Evolutionary conservation across 768 basidiomycete genomes (phyloP).

Genomic region (Dacryopinax spathularia): DNA sequence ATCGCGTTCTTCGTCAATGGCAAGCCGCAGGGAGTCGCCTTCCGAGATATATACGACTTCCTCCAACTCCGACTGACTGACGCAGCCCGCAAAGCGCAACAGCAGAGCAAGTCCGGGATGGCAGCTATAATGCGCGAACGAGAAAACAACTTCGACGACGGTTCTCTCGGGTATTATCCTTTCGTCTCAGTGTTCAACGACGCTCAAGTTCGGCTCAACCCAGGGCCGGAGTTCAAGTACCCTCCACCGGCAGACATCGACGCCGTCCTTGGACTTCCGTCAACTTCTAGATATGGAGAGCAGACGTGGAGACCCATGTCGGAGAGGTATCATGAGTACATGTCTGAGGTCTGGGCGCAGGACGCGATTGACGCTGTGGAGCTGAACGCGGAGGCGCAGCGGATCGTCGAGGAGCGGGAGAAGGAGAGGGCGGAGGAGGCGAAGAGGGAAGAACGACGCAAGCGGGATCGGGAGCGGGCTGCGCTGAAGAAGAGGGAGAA

Average conservation of each 20-base stretch:
- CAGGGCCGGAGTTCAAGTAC: conserved; percentile 74
- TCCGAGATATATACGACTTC: conserved; percentile 79
- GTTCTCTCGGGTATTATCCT: conserved; percentile 88
- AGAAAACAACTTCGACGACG: conserved; percentile 85
- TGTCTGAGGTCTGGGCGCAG: conserved; percentile 63
- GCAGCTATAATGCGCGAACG: conserved; percentile 15
- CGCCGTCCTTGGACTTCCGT: conserved; percentile 31
- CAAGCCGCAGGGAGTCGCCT: conserved; percentile 66
- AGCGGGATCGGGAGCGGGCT: neutral
- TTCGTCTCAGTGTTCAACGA: conserved; percentile 88
- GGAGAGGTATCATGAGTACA: conserved; percentile 76
- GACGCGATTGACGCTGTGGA: conserved; percentile 67
- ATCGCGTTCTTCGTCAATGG: conserved; percentile 92
- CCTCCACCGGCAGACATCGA: conserved; percentile 72
- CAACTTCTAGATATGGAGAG: conserved; percentile 15
- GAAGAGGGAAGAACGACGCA: conserved; percentile 5
- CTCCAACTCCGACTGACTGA: conserved; percentile 58
- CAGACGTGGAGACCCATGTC: conserved; percentile 63
- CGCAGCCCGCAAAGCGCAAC: conserved; percentile 47
- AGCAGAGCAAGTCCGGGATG: conserved; percentile 45
- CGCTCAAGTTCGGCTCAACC: conserved; percentile 69
- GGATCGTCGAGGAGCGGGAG: conserved; percentile 12
- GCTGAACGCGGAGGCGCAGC: conserved; percentile 20
- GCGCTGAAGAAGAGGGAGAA: neutral
- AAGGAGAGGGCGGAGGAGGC: conserved; percentile 14